Evolutionary conservation across 1,284 basidiomycete genomes (phyloP).

Genomic region (Irpex sp.): DNA sequence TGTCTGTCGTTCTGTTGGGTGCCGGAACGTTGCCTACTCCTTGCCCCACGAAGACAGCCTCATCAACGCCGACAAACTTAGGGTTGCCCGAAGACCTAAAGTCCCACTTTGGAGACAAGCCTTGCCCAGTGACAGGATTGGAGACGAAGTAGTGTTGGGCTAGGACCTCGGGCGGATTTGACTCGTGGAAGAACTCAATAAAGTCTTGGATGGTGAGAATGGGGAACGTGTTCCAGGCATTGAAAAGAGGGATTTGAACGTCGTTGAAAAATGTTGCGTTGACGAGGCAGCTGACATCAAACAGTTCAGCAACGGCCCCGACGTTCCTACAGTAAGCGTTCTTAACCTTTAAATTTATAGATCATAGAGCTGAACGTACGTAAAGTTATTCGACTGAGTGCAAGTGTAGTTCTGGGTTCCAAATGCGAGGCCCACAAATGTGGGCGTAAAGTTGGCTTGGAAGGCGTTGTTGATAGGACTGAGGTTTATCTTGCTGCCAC

Average conservation of each 20-base stretch:
- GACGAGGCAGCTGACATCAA: conserved; percentile 56
- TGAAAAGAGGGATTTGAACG: conserved; percentile 39
- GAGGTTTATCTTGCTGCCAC: conserved; percentile 17
- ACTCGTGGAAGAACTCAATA: conserved; percentile 28
- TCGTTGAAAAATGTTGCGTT: conserved; percentile 33
- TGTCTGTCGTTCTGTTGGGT: conserved; percentile 40
- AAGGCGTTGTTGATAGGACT: conserved; percentile 25
- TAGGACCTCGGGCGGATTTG: conserved; percentile 30
- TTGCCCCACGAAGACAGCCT: conserved; percentile 46
- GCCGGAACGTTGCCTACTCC: conserved; percentile 40
- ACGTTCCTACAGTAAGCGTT: conserved; percentile 21
- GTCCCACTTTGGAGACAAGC: conserved; percentile 56
- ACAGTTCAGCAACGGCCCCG: conserved; percentile 55
- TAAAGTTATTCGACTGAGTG: conserved; percentile 30
- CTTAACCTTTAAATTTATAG: background rate
- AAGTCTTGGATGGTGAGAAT: conserved; percentile 31
- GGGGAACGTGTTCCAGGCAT: conserved; percentile 32
- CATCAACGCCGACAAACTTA: conserved; percentile 33
- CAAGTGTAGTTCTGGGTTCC: conserved; percentile 42
- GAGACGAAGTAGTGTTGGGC: conserved; percentile 57
- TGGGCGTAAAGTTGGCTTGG: conserved; percentile 22
- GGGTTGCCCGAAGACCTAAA: conserved; percentile 38
- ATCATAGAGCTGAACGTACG: conserved; percentile 22
- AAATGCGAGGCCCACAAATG: conserved; percentile 40
- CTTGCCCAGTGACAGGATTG: conserved; percentile 39